A percentile compares a stretch with the other conserved stretches of the same genome.
These are phyloP conservation scores for Pseudozyma hubeiensis DNA, from an alignment of 1,284 basidiomycete species.

Conservation along the genomic window DNA sequence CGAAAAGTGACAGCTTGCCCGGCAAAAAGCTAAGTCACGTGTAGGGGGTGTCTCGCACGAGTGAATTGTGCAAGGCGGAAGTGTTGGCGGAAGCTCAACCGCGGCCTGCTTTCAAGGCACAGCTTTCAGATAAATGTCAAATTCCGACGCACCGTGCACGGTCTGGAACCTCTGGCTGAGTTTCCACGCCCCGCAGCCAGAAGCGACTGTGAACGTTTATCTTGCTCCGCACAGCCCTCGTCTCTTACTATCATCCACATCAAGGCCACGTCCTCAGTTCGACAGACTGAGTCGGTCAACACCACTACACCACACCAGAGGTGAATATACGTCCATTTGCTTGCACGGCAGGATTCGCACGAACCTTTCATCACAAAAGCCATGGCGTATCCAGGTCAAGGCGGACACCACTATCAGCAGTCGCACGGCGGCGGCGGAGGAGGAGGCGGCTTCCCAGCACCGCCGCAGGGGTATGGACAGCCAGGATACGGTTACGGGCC, in stretches of 20 bases:
- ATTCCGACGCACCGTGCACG: no score
- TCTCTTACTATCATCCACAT: no score
- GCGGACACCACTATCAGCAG: conserved; percentile 58
- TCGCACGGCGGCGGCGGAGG: conserved; percentile 45
- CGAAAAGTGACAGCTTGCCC: not conserved
- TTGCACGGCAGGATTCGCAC: not conserved
- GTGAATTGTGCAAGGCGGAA: not conserved
- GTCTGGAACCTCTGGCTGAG: no score
- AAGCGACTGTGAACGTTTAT: no score
- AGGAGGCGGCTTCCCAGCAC: conserved; percentile 31
- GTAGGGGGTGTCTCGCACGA: conserved; percentile 9
- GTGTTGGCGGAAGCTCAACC: conserved; percentile 1
- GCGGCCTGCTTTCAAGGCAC: conserved; percentile 10
- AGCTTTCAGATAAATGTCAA: not conserved
- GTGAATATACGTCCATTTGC: no score
- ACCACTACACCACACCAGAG: not conserved
- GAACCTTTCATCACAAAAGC: not conserved
- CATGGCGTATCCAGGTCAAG: conserved; percentile 62
- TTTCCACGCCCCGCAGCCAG: no score
- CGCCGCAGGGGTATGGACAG: conserved; percentile 37
- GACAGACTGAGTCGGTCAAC: not conserved
- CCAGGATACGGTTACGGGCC: conserved; percentile 48
- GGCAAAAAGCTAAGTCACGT: conserved; percentile 11
- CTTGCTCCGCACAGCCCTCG: no score
- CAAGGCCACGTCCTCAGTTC: no score